Base-by-base conservation (phyloP, 352 stramenopile genomes). In the Pythium scleroteichum region DNA sequence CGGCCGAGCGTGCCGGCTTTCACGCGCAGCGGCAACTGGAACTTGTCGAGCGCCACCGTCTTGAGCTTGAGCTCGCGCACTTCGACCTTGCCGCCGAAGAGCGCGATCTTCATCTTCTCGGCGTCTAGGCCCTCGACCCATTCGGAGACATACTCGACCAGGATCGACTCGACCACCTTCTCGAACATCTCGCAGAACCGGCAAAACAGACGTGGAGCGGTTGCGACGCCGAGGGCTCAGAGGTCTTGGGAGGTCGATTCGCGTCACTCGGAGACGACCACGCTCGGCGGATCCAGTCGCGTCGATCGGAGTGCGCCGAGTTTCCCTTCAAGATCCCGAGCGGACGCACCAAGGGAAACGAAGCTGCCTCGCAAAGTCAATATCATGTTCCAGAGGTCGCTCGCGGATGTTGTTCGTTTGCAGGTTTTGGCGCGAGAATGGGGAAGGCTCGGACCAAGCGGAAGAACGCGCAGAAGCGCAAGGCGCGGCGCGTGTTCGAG, bases 71-170 rank as follows among this genome's bases (percentile, higher is more conserved):
- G 64, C 45, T 93, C 82, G 33, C 78, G 74, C 50, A 95, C 90
- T 60, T 92, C 84, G 48, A 95, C 82, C 45, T 93, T 93, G 14
- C 86, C 84, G 22, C 82, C 72, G 50, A 94, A 94, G 32, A 95
- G 66, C 38, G 77, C 86, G 53, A 95, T 68, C 66, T 92, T 92
- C 81, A 94, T 95, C 71, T 93, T 92, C 78, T 94, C 82, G 40
- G 84, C 81, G 57, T 95, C 84, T 39, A 95, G 72, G 0, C 82
- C 86, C 32, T 94, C 86, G 59, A 95, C 74, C 82, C 86, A 95
- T 66, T 91, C 84, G 12, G 80, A 92, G 47, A 95, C 76, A 57
- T 95, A 94, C 73, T 95, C 84, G 58, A 89, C 86, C 41, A 95
- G 62, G 42, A 95, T 78, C 20, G 84, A 90, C 53, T 95, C 84